Evolutionary conservation across 176 grass and related monocot species (phyloP).

Genomic region (Raddia distichophylla): DNA sequence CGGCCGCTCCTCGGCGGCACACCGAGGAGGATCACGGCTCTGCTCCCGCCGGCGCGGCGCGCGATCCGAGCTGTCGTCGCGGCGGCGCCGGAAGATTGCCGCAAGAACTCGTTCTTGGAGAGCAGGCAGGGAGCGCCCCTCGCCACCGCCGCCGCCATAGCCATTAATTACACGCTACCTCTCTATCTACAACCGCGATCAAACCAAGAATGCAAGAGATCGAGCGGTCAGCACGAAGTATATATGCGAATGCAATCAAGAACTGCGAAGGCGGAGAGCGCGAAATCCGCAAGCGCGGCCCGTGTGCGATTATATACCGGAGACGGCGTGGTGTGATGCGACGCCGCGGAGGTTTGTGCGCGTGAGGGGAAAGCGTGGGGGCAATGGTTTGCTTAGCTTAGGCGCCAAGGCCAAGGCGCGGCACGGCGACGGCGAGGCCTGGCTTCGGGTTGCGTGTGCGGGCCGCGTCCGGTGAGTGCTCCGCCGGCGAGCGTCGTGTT

Average conservation of each 20-base stretch:
- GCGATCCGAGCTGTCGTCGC: background rate
- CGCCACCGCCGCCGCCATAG: background rate
- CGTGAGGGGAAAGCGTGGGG: conserved; percentile 48
- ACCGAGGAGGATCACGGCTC: background rate
- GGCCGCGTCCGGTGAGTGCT: conserved; percentile 29
- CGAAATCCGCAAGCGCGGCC: background rate
- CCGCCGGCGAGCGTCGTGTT: background rate
- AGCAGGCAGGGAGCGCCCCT: background rate
- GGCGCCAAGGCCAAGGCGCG: background rate
- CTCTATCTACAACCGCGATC: background rate
- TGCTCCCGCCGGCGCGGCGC: background rate
- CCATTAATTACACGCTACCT: conserved; percentile 11
- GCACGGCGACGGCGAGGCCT: conserved; percentile 6
- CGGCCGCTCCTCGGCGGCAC: conserved; percentile 9
- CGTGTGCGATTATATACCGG: conserved; percentile 12
- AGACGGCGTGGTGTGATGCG: background rate
- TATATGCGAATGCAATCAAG: no score
- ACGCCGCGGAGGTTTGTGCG: background rate
- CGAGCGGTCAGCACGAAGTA: no score
- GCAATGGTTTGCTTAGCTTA: conserved; percentile 20
- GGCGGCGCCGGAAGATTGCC: background rate
- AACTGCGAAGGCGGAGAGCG: background rate
- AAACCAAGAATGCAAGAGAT: background rate
- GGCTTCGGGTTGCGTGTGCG: conserved; percentile 29
- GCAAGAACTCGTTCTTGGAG: background rate